phyloP scores from a whole-genome alignment of 208 protist species.

The Perkinsela sp. region DNA sequence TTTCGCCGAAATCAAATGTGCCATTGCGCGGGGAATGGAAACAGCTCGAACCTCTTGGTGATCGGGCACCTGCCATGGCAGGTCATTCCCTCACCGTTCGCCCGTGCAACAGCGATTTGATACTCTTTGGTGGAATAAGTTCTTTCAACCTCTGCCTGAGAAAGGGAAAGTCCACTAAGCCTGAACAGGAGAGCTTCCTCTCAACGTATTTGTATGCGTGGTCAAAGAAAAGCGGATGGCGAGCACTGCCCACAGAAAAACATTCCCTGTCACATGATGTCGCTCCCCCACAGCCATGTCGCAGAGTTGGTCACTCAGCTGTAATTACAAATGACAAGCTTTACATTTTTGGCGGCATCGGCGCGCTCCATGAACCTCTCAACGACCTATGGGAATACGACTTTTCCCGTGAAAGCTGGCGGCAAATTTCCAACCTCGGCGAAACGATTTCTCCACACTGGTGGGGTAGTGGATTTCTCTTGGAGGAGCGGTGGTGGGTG shows the following conservation, averaged over 20 bases:
- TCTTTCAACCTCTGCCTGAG: neutral
- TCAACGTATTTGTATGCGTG: neutral
- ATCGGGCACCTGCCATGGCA: neutral
- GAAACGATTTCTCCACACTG: too few species aligned
- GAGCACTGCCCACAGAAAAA: neutral
- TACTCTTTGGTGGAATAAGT: neutral
- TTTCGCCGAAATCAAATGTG: neutral
- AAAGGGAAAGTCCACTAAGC: neutral
- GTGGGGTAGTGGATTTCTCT: too few species aligned
- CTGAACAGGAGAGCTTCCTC: neutral
- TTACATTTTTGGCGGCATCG: neutral
- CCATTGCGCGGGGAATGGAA: neutral
- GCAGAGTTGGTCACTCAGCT: neutral
- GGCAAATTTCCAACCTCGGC: neutral
- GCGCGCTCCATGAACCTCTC: neutral
- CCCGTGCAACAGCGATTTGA: neutral
- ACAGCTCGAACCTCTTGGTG: neutral
- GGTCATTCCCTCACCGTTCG: neutral
- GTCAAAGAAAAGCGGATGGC: neutral
- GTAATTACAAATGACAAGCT: neutral
- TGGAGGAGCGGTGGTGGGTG: too few species aligned
- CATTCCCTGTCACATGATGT: too few species aligned
- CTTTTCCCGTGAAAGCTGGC: neutral
- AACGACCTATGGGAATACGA: neutral
- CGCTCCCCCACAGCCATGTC: neutral